Percentiles rank a stretch among this genome's conserved stretches.
Evolutionary conservation across 768 basidiomycete genomes (phyloP).

Genomic region (Leccinum arenicola): DNA sequence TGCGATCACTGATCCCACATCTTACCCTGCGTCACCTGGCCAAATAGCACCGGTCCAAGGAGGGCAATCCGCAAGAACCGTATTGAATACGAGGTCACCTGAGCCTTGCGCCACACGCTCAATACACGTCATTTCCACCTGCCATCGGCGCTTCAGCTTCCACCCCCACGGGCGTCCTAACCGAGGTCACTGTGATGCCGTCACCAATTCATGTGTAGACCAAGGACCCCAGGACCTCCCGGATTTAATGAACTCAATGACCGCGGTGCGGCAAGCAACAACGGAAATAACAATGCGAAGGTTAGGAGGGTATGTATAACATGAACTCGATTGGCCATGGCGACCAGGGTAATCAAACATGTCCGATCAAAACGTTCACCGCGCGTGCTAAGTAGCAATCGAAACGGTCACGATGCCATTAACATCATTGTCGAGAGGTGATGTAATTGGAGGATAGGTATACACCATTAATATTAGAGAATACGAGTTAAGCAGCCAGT

Average conservation of each 20-base stretch:
- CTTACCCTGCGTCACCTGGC: neutral
- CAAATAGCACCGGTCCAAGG: neutral
- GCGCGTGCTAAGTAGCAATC: neutral
- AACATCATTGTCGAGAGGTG: neutral
- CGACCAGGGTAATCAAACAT: neutral
- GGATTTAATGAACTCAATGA: neutral
- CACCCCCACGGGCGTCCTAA: neutral
- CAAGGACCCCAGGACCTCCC: neutral
- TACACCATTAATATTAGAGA: slow-evolving; percentile 4
- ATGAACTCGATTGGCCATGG: neutral
- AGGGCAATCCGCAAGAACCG: neutral
- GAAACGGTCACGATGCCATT: neutral
- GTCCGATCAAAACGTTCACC: neutral
- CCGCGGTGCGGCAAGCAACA: neutral
- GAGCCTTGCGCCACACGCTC: neutral
- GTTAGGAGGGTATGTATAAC: neutral
- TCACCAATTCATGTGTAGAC: neutral
- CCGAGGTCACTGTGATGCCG: neutral
- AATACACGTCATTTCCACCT: neutral
- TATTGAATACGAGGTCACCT: neutral
- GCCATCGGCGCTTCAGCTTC: neutral
- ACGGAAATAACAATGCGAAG: neutral
- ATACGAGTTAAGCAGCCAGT: neutral
- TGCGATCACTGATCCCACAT: too few relatives aligned
- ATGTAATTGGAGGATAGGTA: neutral